Evolutionary conservation across 176 grass and related monocot species (phyloP), one percentile per base, ranked within the genome.

Genomic region (Rhipidocladum racemiflorum): DNA sequence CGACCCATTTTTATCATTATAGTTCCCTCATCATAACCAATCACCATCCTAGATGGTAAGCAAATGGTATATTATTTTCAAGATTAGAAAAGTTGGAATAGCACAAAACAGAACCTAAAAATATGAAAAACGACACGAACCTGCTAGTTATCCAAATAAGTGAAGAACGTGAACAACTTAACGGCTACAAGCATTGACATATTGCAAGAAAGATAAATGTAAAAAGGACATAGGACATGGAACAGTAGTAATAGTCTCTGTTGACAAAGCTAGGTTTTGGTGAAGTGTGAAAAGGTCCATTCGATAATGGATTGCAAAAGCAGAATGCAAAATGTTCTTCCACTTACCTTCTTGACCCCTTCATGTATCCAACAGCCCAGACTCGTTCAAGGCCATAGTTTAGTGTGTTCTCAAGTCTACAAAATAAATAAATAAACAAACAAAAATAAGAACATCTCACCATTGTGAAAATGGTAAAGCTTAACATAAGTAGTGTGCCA

Each of bases 1-100:
- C 96, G 96, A 3, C 96, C 96, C 88, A 99, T 93, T 88, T 99
- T 99, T 84, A 99, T 92, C 96, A 99, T 95, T 87, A 95, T 95
- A 24, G 92, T 88, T 79, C 96, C 92, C 80, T 95, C 96, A 28
- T 99, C 96, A 51, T 95, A 99, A 84, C 96, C 96, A 76, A 99
- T 91, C 66, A 99, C 96, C 93, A 99, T 90, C 72, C 96, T 99
- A 85, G 7, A 89, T 48, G 35, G 57, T 44, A 70, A 71, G 3
- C 15, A 79, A 86, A 65, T 12, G 21, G 11, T 13, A 45, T 43
- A 32, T 66, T 69, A 59, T 7, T 76, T 75, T 74, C 18, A 75
- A 36, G 40, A 57, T 40, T 57, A 78, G 66, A 60, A 81, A 86
- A 84, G 24, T 23, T 36, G 51, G 39, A 75, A 44, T 69, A n/a